These are phyloP conservation scores for Pichia sp. DNA, from an alignment of 1,139 yeast genomes.

Conservation along the genomic window DNA sequence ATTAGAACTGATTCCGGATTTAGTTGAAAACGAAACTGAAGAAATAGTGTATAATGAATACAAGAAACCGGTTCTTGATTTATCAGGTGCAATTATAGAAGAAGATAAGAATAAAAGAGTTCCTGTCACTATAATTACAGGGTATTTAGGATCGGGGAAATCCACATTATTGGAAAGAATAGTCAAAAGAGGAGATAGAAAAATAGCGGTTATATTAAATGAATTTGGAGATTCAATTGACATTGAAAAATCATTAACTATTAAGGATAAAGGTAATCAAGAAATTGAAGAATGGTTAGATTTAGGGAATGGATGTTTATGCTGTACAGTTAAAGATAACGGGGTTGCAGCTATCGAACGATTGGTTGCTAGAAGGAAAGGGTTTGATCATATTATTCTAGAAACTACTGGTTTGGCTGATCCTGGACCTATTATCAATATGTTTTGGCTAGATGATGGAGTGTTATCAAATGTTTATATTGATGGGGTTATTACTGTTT, in stretches of 20 bases:
- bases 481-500: conserved; percentile 90
- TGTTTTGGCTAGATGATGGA: conserved; percentile 97
- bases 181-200: conserved; percentile 60
- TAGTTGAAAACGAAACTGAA: conserved; percentile 36
- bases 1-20: conserved; percentile 45
- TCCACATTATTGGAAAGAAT: conserved; percentile 74
- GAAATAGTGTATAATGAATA: conserved; percentile 22
- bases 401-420: conserved; percentile 99
- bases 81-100: conserved; percentile 15
- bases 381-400: conserved; percentile 76
- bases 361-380: conserved; percentile 59
- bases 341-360: conserved; percentile 94
- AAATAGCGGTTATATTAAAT: conserved; percentile 83
- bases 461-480: conserved; percentile 75
- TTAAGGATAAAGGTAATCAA: conserved; percentile 51
- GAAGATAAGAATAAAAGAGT: conserved; percentile 41
- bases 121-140: conserved; percentile 90
- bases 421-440: conserved; percentile 92
- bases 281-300: conserved; percentile 91
- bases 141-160: conserved; percentile 93
- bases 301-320: conserved; percentile 90
- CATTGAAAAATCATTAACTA: conserved; percentile 80
- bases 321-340: conserved; percentile 91
- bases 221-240: conserved; percentile 87
- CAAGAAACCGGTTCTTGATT: conserved; percentile 10